Evolutionary conservation across 2,329 filamentous ascomycete genomes (phyloP), one percentile per base, ranked within the genome.

Genomic region (Fusarium hainanense): DNA sequence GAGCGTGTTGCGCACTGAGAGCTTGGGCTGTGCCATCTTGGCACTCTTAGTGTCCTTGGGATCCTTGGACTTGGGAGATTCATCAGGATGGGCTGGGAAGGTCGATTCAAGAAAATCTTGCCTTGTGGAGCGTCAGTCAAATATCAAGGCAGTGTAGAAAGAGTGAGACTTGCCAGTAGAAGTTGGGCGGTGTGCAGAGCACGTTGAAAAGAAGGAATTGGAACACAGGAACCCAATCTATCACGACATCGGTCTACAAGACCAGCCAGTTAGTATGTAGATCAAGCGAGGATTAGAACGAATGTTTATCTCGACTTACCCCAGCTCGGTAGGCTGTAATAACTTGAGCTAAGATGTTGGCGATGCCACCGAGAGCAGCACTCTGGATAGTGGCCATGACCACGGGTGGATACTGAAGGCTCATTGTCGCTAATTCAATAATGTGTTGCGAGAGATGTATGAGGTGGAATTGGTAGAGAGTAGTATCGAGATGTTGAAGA

Each of bases 121-220:
- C 87, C 87, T 89, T 70, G 10, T 34, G 2, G 32, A n/a, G 21
- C n/a, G 51, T 68, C 42, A 77, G 58, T 63, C 34, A 27, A 32
- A 54, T 37, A 21, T 51, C 56, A 16, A 18, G 46, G 59, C 44
- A 76, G 14, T n/a, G 56, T 68, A 59, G 30, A 23, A 14, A 46
- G 40, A 49, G 43, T n/a, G 47, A 34, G 34, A n/a, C 81, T 72
- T 78, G 89, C 94, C 93, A 97, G 74, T 93, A 77, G 76, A 93
- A 93, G 80, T 98, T 98, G 46, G 92, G 92, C 4, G 94, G 93
- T 42, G 90, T 91, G 79, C 86, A 90, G 63, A 97, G 77, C 34
- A 92, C 76, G 69, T 90, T 88, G 82, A 91, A 97, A 55, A 93
- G 76, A 54, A 92, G 81, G 79, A 97, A 97, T 77, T 94, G 92